These are phyloP conservation scores for Leccinum subrobustum DNA, from an alignment of 1,284 basidiomycete species.

Conservation along the genomic window DNA sequence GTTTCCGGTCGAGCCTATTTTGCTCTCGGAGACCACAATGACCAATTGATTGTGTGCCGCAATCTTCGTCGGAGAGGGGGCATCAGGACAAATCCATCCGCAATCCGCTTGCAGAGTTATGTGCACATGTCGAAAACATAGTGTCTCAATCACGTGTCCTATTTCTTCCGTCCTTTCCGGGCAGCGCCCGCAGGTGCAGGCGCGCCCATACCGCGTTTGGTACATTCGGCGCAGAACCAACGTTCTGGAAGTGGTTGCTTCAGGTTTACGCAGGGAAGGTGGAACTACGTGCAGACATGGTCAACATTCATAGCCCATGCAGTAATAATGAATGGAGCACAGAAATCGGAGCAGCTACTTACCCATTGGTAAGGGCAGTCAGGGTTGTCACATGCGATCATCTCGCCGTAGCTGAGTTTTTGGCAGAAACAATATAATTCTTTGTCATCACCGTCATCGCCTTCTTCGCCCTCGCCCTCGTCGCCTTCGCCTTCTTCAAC, in stretches of 20 bases:
- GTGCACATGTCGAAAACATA: not conserved
- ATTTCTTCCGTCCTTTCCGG: slow-evolving; percentile 47
- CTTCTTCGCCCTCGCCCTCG: slow-evolving; percentile 48
- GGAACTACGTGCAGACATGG: slow-evolving; percentile 45
- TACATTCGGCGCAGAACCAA: slow-evolving; percentile 61
- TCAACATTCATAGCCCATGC: slow-evolving; percentile 13
- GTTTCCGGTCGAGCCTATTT: not conserved
- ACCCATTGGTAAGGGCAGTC: slow-evolving; percentile 74
- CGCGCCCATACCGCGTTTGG: slow-evolving; percentile 33
- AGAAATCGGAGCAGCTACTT: slow-evolving; percentile 30
- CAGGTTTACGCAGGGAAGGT: slow-evolving; percentile 58
- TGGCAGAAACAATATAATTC: slow-evolving; percentile 66
- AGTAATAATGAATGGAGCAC: slow-evolving; percentile 5
- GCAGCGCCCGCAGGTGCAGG: slow-evolving; percentile 23
- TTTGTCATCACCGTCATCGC: slow-evolving; percentile 51
- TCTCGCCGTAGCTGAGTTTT: slow-evolving; percentile 66
- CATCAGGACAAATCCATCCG: slow-evolving; percentile 2
- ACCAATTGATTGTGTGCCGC: slow-evolving; percentile 1
- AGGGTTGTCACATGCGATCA: slow-evolving; percentile 72
- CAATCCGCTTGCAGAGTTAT: not conserved
- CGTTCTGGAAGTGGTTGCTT: slow-evolving; percentile 59
- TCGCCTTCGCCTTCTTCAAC: slow-evolving; percentile 45
- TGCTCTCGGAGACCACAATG: not conserved
- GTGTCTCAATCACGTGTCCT: slow-evolving; percentile 2
- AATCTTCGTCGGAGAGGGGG: not conserved